Conservation (phyloP, 2,329 filamentous ascomycete species). For the Alternaria burnsii region DNA sequence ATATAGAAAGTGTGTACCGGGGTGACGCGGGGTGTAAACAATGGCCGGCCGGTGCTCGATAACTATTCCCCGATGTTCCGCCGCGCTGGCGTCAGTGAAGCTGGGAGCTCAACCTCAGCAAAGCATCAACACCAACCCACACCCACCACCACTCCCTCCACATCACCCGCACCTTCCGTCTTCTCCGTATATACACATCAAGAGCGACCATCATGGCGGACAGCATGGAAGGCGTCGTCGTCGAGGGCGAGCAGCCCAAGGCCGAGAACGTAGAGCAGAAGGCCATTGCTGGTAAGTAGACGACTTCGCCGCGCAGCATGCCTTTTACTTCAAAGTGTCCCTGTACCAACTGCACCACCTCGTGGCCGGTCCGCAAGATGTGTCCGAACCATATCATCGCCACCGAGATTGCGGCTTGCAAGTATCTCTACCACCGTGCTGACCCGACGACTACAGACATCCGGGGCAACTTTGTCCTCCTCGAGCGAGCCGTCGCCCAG, state of each 20-base stretch:
- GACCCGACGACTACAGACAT: conserved; percentile 72
- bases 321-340: conserved; percentile 34
- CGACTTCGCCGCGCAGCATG: conserved; percentile 20
- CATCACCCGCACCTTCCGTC: conserved; percentile 27
- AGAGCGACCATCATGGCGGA: conserved; percentile 55
- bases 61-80: conserved; percentile 25
- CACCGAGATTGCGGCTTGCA: conserved; percentile 38
- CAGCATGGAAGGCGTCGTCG: conserved; percentile 60
- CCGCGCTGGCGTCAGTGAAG: conserved; percentile 24
- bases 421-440: conserved; percentile 42
- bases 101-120: conserved; percentile 30
- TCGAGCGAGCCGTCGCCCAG: conserved; percentile 89
- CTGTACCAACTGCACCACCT: conserved; percentile 31
- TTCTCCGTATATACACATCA: conserved; percentile 11
- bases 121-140: conserved; percentile 30
- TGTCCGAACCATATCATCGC: conserved; percentile 43
- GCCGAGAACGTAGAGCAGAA: conserved; percentile 53
- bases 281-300: conserved; percentile 49
- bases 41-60: conserved; percentile 21
- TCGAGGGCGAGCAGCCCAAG: conserved; percentile 53
- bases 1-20: neutral
- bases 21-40: conserved; percentile 29
- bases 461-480: conserved; percentile 88
- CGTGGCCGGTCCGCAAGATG: conserved; percentile 36
- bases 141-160: conserved; percentile 18